These are phyloP conservation scores for Auriculariales sp. DNA, from an alignment of 768 basidiomycete genomes.

Conservation along the genomic window DNA sequence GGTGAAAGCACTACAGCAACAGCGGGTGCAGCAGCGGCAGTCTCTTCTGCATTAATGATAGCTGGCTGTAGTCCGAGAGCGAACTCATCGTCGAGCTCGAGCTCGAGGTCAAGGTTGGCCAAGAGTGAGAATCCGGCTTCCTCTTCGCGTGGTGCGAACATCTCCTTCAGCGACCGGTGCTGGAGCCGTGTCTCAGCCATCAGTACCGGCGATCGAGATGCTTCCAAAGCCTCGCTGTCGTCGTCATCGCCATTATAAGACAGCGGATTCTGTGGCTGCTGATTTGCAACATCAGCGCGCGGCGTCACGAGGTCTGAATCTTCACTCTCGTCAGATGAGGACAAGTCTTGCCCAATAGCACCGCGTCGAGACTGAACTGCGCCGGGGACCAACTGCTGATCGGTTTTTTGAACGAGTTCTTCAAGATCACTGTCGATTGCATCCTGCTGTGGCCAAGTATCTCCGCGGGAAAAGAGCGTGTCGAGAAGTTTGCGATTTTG, in stretches of 20 bases:
- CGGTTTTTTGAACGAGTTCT: background rate
- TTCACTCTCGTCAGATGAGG: too few species aligned
- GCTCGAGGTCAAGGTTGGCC: constrained; percentile 43
- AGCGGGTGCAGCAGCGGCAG: background rate
- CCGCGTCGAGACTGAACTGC: too few species aligned
- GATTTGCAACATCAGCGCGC: too few species aligned
- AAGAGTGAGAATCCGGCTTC: constrained; percentile 40
- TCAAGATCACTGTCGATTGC: background rate
- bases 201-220: constrained; percentile 3
- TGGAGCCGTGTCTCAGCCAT: constrained; percentile 8
- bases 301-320: too few species aligned
- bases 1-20: background rate
- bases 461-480: background rate
- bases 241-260: background rate
- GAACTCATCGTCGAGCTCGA: constrained; percentile 50
- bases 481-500: background rate
- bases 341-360: too few species aligned
- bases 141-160: constrained; percentile 58
- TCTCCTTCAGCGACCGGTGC: constrained; percentile 41
- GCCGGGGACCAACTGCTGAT: background rate
- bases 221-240: constrained; percentile 14
- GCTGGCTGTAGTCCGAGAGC: constrained; percentile 12
- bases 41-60: too few species aligned
- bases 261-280: background rate
- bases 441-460: background rate